Evolutionary conservation across 192 early-diverging fungal genomes (phyloP).

Genomic region (Backusella morwellensis): DNA sequence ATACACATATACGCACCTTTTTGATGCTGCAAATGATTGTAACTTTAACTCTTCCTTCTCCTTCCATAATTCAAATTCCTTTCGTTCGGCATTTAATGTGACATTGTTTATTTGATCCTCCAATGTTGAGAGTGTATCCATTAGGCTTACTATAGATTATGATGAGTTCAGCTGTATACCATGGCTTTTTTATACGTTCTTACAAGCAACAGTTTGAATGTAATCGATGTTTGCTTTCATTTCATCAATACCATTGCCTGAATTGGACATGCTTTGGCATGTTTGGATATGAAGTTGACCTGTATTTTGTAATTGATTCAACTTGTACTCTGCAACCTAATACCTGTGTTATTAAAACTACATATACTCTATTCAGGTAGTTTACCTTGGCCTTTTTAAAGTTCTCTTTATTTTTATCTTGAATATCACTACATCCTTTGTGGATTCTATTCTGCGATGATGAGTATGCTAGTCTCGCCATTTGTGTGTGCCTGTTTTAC

Average conservation of each 20-base stretch:
- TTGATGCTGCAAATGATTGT: background rate
- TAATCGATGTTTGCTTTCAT: background rate
- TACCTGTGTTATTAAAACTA: background rate
- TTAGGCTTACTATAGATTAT: slow-evolving; percentile 18
- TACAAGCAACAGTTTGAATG: slow-evolving; percentile 14
- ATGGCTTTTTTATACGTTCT: background rate
- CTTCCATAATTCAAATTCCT: slow-evolving; percentile 30
- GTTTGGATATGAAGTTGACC: slow-evolving; percentile 7
- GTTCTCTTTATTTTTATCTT: slow-evolving; percentile 4
- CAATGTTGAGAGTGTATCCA: slow-evolving; percentile 13
- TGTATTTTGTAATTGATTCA: background rate
- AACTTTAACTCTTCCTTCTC: slow-evolving; percentile 6
- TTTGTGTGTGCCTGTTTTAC: background rate
- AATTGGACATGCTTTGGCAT: slow-evolving; percentile 2
- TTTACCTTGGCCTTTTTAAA: slow-evolving; percentile 10
- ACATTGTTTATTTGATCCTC: slow-evolving; percentile 22
- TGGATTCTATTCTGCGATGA: background rate
- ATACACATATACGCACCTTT: background rate
- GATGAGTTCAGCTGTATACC: background rate
- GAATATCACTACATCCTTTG: background rate
- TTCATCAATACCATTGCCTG: background rate
- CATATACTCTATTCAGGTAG: background rate
- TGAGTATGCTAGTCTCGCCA: background rate
- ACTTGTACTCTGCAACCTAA: background rate
- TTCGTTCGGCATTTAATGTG: slow-evolving; percentile 13